Conservation (phyloP, 163 green algal genomes). For the Coccomyxa subellipsoidea region DNA sequence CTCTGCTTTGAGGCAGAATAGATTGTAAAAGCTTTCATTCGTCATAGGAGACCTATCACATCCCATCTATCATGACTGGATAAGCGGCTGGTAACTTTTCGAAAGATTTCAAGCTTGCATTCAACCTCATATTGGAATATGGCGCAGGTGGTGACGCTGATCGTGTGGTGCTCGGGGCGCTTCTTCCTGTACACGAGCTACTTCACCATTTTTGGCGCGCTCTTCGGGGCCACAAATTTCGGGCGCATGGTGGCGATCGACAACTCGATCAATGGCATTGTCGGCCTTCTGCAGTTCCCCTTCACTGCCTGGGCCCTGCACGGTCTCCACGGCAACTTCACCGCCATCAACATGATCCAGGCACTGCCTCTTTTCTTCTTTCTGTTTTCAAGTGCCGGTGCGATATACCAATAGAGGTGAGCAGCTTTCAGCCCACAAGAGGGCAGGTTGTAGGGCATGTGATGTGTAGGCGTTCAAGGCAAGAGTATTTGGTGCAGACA, state of each 20-base stretch:
- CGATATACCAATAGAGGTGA: too few species aligned
- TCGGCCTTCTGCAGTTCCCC: constrained; percentile 55
- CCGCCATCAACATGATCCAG: constrained; percentile 50
- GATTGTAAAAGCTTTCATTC: too few species aligned
- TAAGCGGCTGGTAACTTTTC: too few species aligned
- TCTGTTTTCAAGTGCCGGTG: background rate
- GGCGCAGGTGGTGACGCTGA: constrained; percentile 48
- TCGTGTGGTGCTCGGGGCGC: constrained; percentile 48
- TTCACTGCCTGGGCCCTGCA: constrained; percentile 49
- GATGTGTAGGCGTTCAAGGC: too few species aligned
- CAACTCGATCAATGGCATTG: constrained; percentile 61
- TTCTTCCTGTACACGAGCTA: constrained; percentile 69
- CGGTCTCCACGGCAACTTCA: constrained; percentile 47
- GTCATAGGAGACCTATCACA: too few species aligned
- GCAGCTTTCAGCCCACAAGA: too few species aligned
- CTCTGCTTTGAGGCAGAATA: too few species aligned
- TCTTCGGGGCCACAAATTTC: constrained; percentile 66
- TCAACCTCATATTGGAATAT: too few species aligned
- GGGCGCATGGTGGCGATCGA: constrained; percentile 62
- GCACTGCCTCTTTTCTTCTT: background rate
- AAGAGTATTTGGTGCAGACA: too few species aligned
- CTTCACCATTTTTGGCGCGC: constrained; percentile 62
- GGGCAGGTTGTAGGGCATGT: too few species aligned
- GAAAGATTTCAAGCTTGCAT: too few species aligned
- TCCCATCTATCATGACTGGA: too few species aligned